Conservation (phyloP, 129 eudicot genomes). For the Chrysanthemum makinoi region DNA sequence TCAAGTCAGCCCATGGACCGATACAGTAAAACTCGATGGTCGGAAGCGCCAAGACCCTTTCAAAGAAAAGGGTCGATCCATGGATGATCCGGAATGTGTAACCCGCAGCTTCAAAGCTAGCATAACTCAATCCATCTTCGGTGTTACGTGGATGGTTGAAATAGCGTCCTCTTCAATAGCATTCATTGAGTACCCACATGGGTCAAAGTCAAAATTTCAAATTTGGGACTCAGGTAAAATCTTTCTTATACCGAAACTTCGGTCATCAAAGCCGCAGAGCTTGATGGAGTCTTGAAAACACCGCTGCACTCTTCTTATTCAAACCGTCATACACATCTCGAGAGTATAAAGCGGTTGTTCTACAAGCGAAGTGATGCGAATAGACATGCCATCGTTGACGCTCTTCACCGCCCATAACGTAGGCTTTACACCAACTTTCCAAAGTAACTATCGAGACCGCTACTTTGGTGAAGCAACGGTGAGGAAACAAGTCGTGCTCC, state of each 20-base stretch:
- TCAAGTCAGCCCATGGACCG: constrained; percentile 45
- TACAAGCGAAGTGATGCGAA: constrained; percentile 33
- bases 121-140: constrained; percentile 90
- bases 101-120: constrained; percentile 81
- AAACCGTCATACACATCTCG: constrained; percentile 81
- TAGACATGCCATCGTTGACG: constrained; percentile 57
- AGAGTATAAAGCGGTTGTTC: constrained; percentile 38
- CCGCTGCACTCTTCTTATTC: constrained; percentile 41
- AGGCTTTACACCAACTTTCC: constrained; percentile 52
- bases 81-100: constrained; percentile 17
- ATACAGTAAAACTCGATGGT: constrained; percentile 69
- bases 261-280: constrained; percentile 59
- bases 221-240: constrained; percentile 63
- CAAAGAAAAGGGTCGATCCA: constrained; percentile 40
- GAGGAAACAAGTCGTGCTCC: constrained; percentile 51
- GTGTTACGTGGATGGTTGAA: constrained; percentile 78
- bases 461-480: constrained; percentile 54
- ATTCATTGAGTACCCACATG: constrained; percentile 86
- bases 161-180: constrained; percentile 49
- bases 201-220: constrained; percentile 76
- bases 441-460: constrained; percentile 40
- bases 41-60: constrained; percentile 76
- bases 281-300: constrained; percentile 46
- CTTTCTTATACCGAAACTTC: constrained; percentile 56
- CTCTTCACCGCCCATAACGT: constrained; percentile 46